Conservation (phyloP, 441 rosid species). For the Hura crepitans region DNA sequence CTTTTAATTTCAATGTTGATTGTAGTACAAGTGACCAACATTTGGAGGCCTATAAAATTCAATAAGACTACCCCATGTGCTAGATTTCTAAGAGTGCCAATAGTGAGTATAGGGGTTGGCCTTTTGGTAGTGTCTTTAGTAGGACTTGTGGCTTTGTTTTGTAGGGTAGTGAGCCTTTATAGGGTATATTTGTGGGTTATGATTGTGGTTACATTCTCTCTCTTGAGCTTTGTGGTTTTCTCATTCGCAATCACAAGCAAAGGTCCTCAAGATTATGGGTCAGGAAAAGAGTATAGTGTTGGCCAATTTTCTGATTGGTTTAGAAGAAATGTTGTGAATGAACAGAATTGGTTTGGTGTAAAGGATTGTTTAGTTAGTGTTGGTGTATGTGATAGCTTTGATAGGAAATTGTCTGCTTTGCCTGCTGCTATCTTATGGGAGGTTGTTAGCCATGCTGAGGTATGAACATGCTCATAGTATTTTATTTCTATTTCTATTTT, state of each 20-base stretch:
- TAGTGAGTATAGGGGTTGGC: neutral
- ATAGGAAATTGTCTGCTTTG: neutral
- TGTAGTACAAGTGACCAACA: neutral
- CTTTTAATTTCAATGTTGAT: constrained; percentile 1
- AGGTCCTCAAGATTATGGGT: neutral
- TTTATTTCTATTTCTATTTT: no score
- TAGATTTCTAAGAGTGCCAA: neutral
- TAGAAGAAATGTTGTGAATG: neutral
- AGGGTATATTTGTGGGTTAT: neutral
- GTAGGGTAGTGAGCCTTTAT: neutral
- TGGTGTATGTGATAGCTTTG: neutral
- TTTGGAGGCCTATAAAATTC: neutral
- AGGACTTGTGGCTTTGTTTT: constrained; percentile 2
- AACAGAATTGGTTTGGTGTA: neutral
- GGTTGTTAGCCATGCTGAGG: neutral
- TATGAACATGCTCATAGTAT: neutral
- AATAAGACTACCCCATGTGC: neutral
- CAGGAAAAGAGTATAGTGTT: neutral
- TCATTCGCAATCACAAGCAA: neutral
- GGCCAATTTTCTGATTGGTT: neutral
- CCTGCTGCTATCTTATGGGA: neutral
- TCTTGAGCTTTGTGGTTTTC: neutral
- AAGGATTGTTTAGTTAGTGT: neutral
- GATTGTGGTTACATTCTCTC: neutral
- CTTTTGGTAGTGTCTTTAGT: neutral